Base-by-base conservation (phyloP, 495 filamentous ascomycete genomes). In the Daldinia caldariorum region DNA sequence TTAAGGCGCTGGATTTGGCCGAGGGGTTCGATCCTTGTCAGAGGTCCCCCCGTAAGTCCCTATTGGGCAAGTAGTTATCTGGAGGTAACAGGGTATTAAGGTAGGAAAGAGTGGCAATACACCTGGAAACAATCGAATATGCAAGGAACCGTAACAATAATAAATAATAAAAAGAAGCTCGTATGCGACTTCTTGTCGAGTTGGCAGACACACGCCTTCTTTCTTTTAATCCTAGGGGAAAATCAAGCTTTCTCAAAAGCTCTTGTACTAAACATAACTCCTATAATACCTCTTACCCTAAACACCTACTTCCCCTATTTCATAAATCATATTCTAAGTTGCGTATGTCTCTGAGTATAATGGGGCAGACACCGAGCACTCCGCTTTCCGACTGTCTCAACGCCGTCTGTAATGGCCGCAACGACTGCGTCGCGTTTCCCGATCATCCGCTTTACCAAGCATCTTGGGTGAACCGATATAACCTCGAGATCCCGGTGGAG, bases 401-500 rank as follows among this genome's bases (percentile, higher is more conserved):
- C 35, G 61, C 66, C 31, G 78, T 84, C 45, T 83, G 76, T 63
- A 77, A 77, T 66, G 77, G 79, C 69, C 70, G 81, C 63, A 29
- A 69, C 7, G 70, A 75, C 66, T 85, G 83, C 53, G 81, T 81
- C 22, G 80, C 71, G 12, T 82, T 77, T 41, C 80, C 83, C 2
- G 71, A 66, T 41, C 75, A 65, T 47, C 78, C 78, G 1, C 51
- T 82, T 9, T 83, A 81, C 66, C 79, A 84, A 65, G 31, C 74
- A 4, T 53, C 70, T 1, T 85, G 83, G 83, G 81, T 80, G 34
- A 80, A 79, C 66, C 76, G 83, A 6, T 92, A 87, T 77, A 94
- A 94, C 72, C 82, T 92, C 55, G 87, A 90, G 56, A 71, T 86
- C 22, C 76, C 79, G 5, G 88, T 89, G 58, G 81, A 76, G 2